Percentiles rank a stretch among this genome's conserved stretches.
Evolutionary conservation across 352 stramenopile genomes (phyloP).

Genomic region (Lagenidium giganteum): DNA sequence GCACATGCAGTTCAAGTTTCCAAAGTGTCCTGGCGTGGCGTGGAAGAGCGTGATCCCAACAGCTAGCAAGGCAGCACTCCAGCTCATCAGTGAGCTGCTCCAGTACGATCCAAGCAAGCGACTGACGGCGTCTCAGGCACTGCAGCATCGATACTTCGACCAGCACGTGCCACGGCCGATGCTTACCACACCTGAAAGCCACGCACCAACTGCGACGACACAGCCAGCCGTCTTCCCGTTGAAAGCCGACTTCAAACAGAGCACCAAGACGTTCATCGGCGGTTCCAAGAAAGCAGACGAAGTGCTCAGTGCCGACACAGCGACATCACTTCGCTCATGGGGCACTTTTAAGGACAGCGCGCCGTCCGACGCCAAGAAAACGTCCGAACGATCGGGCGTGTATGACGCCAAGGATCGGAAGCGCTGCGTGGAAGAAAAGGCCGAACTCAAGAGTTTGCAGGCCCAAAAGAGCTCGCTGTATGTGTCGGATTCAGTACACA

Average conservation of each 20-base stretch:
- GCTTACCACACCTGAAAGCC: conserved; percentile 9
- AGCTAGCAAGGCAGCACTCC: conserved; percentile 56
- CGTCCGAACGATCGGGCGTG: too few relatives aligned
- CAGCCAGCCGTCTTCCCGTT: background rate
- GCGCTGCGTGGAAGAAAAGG: too few relatives aligned
- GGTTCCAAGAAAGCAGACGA: too few relatives aligned
- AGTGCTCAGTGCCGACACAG: too few relatives aligned
- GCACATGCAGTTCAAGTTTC: conserved; percentile 91
- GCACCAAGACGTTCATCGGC: too few relatives aligned
- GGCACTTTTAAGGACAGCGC: too few relatives aligned
- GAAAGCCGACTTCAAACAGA: background rate
- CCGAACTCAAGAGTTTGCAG: too few relatives aligned
- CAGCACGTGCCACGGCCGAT: conserved; percentile 43
- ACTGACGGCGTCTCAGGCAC: conserved; percentile 82
- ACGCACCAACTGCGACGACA: background rate
- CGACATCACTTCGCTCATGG: background rate
- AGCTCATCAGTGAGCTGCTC: conserved; percentile 88
- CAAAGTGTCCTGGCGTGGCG: conserved; percentile 72
- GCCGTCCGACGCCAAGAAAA: too few relatives aligned
- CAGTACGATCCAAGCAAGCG: conserved; percentile 88
- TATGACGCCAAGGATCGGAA: too few relatives aligned
- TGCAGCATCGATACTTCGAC: conserved; percentile 94
- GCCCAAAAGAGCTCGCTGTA: too few relatives aligned
- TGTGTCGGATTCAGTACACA: too few relatives aligned
- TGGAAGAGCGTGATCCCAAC: conserved; percentile 70